phyloP scores from a whole-genome alignment of 2,329 filamentous ascomycete genomes.

The Paraphoma chrysanthemicola region DNA sequence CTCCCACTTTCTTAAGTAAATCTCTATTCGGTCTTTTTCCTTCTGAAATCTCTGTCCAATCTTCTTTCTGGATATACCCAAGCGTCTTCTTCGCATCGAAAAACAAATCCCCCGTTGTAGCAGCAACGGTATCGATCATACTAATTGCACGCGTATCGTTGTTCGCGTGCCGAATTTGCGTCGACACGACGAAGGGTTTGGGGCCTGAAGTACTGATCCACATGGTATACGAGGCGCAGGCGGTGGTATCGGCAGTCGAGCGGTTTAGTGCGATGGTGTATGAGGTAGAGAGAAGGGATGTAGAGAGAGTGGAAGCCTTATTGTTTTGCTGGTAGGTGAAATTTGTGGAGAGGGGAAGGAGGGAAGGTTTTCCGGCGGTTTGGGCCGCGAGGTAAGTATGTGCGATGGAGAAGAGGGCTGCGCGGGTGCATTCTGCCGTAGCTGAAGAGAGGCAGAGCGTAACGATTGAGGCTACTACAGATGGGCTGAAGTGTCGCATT shows the following conservation, averaged over 20 bases:
- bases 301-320: constrained; percentile 30
- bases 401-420: constrained; percentile 31
- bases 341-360: constrained; percentile 28
- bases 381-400: constrained; percentile 34
- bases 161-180: constrained; percentile 31
- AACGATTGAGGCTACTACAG: neutral
- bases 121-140: constrained; percentile 36
- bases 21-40: constrained; percentile 30
- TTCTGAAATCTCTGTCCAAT: constrained; percentile 29
- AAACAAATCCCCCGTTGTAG: constrained; percentile 38
- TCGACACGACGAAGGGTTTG: constrained; percentile 36
- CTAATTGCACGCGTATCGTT: constrained; percentile 30
- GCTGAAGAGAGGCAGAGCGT: neutral
- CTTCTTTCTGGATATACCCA: constrained; percentile 33
- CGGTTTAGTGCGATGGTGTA: constrained; percentile 35
- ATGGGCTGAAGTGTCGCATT: too few relatives aligned
- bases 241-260: constrained; percentile 30
- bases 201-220: constrained; percentile 29
- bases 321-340: constrained; percentile 43
- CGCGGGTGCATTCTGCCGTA: constrained; percentile 32
- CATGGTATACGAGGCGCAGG: constrained; percentile 39
- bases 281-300: constrained; percentile 22
- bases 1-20: constrained; percentile 32
- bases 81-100: constrained; percentile 37
- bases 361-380: constrained; percentile 20